Conservation (phyloP, 1,139 yeast species). For the Geotrichum candidum region DNA sequence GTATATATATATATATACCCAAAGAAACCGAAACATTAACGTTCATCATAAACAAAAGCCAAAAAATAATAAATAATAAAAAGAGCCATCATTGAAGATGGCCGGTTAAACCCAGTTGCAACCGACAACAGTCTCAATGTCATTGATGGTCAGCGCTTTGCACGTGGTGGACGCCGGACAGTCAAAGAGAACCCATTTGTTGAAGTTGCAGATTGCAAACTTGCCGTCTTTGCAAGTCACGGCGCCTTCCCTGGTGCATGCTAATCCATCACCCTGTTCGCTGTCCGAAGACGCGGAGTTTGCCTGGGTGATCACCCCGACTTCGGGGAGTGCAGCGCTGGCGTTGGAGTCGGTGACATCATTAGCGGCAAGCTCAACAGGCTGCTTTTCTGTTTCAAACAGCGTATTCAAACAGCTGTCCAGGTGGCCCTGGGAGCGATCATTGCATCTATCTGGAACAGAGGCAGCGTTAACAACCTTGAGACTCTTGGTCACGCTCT, state of each 20-base stretch:
- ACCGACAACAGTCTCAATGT: slow-evolving; percentile 26
- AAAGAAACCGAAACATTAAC: not conserved
- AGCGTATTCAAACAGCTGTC: not conserved
- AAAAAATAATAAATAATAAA: not conserved
- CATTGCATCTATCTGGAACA: not conserved
- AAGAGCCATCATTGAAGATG: not conserved
- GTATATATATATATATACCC: not conserved
- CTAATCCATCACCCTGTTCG: not conserved
- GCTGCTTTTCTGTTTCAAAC: not conserved
- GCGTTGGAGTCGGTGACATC: not conserved
- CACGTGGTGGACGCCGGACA: slow-evolving; percentile 59
- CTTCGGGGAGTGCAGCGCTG: slow-evolving; percentile 7
- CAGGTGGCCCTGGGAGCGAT: not conserved
- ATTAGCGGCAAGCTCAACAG: not conserved
- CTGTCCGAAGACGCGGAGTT: slow-evolving; percentile 18
- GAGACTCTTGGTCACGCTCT: not conserved
- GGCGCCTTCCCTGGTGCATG: slow-evolving; percentile 45
- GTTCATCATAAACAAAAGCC: not conserved
- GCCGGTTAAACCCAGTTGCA: slow-evolving; percentile 20
- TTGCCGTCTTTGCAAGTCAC: slow-evolving; percentile 47
- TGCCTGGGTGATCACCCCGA: slow-evolving; percentile 2
- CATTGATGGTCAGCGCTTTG: slow-evolving; percentile 41
- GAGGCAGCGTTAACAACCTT: not conserved
- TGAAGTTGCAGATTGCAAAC: slow-evolving; percentile 50
- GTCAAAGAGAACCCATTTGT: slow-evolving; percentile 47